A percentile compares a stretch with the other conserved stretches of the same genome.
Conservation (phyloP, 176 grass and related monocot genomes). For the Aechmea fasciata region DNA sequence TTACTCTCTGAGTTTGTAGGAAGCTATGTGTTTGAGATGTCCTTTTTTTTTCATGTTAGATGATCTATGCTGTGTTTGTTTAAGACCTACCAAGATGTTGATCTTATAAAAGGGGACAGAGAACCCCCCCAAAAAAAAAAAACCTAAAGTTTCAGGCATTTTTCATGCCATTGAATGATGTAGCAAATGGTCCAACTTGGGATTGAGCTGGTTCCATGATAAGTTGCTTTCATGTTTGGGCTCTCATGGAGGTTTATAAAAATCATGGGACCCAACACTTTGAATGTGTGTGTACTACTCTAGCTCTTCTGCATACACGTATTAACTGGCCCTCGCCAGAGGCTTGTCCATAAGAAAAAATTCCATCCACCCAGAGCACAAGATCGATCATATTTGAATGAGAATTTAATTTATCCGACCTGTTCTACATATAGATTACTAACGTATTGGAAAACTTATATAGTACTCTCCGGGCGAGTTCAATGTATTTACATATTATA, state of each 20-base stretch:
- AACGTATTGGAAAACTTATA: too few relatives aligned
- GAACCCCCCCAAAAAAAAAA: too few relatives aligned
- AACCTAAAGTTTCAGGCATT: neutral
- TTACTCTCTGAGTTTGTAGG: neutral
- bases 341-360: too few relatives aligned
- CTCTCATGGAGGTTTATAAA: neutral
- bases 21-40: neutral
- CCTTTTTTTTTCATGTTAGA: neutral
- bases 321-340: neutral
- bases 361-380: too few relatives aligned
- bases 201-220: slow-evolving; percentile 4
- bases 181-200: neutral
- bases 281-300: neutral
- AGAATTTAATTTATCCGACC: too few relatives aligned
- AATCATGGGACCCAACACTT: slow-evolving; percentile 1
- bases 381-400: too few relatives aligned
- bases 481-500: too few relatives aligned
- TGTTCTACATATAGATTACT: too few relatives aligned
- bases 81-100: neutral
- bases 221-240: slow-evolving; percentile 6
- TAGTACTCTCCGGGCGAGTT: too few relatives aligned
- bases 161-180: slow-evolving; percentile 1
- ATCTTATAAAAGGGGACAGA: neutral
- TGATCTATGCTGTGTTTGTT: neutral
- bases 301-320: neutral